These are phyloP conservation scores for Candida xyloterini DNA, from an alignment of 805 yeast genomes.

Conservation along the genomic window DNA sequence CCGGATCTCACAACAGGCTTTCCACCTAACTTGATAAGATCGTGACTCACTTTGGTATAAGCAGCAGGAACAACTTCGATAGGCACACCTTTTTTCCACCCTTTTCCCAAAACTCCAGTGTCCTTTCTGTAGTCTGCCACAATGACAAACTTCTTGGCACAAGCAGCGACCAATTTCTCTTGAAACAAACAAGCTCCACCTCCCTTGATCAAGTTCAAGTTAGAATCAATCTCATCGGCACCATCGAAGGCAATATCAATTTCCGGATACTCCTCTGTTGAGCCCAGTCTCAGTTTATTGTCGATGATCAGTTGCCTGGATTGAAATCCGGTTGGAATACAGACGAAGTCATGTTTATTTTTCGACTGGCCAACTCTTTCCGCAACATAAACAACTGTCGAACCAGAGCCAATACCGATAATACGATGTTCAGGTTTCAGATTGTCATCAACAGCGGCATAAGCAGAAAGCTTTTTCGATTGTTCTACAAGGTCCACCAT, in stretches of 20 bases:
- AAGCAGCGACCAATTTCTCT: conserved; percentile 88
- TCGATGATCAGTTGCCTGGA: conserved; percentile 79
- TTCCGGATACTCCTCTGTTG: conserved; percentile 77
- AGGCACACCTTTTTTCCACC: conserved; percentile 91
- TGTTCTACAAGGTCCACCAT: conserved; percentile 52
- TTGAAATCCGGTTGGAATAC: conserved; percentile 97
- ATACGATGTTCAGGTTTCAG: conserved; percentile 65
- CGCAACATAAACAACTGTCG: conserved; percentile 96
- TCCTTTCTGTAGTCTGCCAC: conserved; percentile 93
- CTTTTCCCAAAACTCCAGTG: conserved; percentile 66
- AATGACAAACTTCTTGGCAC: conserved; percentile 71
- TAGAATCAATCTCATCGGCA: conserved; percentile 90
- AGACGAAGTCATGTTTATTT: conserved; percentile 55
- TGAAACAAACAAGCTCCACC: conserved; percentile 98
- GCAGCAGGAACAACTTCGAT: conserved; percentile 92
- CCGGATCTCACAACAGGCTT: conserved; percentile 75
- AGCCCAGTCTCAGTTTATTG: conserved; percentile 74
- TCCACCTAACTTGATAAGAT: conserved; percentile 65
- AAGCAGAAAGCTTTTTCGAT: conserved; percentile 90
- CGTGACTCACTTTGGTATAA: conserved; percentile 68
- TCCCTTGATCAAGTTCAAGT: conserved; percentile 88
- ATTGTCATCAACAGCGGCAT: conserved; percentile 87
- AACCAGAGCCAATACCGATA: conserved; percentile 94
- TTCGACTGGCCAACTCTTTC: conserved; percentile 79
- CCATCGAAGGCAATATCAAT: conserved; percentile 97